Base-by-base conservation (phyloP, 2,329 filamentous ascomycete genomes). In the Fusarium coffeatum region DNA sequence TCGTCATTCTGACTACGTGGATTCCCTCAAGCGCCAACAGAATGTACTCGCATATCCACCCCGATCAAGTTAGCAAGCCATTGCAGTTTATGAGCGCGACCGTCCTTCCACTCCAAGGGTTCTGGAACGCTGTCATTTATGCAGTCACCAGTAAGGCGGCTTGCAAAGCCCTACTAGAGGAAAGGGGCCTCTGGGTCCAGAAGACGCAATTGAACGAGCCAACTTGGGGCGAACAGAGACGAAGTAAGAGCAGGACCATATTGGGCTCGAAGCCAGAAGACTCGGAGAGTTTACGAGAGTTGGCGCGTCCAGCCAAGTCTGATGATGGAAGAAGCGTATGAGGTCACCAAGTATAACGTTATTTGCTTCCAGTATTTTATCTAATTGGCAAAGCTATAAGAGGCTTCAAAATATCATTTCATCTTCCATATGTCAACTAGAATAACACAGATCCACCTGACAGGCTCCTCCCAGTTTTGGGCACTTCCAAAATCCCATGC, bases 41-140 rank as follows among this genome's bases (percentile, higher is more conserved):
- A 1, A 54, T 62, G 59, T 61, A 62, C 5, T 62, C 59, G 0
- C 56, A 41, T 23, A 62, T 62, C 4, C 46, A 62, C 0, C 59
- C 59, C 0, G n/a, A 43, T 0, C 2, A 41, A 5, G 56, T 62
- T 0, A 62, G 59, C 12, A 62, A 62, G 8, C 46, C 59, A 7
- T 22, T 62, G 7, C 59, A 62, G 3, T 62, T 62, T 0, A 62
- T 62, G 59, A 62, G 59, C 6, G 59, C 59, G 0, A 61, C 59
- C 0, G 59, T 61, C 0, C 59, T 62, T 2, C 59, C 59, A 1
- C 40, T 62, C 0, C 59, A 62, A 4, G 59, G 59, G 0, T 61
- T 62, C 7, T 62, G 59, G 59, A 61, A 61, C 1, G 46, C 59
- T 3, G 56, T 62, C 0, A 54, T 62, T 0, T 62, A 62, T 2